Percentiles rank a stretch among this genome's conserved stretches.
These are phyloP conservation scores for Telopea speciosissima DNA, from an alignment of 177 flowering plant genomes.

Conservation along the genomic window DNA sequence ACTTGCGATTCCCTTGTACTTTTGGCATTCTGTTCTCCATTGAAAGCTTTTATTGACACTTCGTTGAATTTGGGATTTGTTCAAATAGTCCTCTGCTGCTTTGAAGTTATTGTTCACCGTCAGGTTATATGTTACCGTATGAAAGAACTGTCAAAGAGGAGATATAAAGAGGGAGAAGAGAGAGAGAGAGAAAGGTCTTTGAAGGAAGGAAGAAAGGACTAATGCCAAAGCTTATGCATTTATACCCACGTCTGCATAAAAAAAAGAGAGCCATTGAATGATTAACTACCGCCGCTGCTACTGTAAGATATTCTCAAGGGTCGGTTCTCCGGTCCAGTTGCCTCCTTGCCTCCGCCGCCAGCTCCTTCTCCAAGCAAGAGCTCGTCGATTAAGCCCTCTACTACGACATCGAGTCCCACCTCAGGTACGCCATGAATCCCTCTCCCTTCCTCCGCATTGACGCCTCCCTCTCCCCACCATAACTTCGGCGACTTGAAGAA, in stretches of 20 bases:
- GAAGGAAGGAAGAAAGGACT: constrained; percentile 27
- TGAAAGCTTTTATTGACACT: constrained; percentile 34
- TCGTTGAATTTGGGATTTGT: constrained; percentile 32
- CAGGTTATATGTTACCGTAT: constrained; percentile 3
- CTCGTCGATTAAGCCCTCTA: too few species aligned
- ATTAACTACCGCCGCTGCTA: too few species aligned
- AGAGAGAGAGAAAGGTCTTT: constrained; percentile 12
- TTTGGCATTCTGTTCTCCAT: constrained; percentile 43
- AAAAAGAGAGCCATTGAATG: too few species aligned
- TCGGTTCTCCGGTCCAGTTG: too few species aligned
- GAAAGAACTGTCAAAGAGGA: not conserved
- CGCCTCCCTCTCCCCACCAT: too few species aligned
- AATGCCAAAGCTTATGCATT: constrained; percentile 54
- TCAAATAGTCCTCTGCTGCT: constrained; percentile 24
- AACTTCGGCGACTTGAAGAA: too few species aligned
- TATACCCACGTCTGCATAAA: constrained; percentile 92
- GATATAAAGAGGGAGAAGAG: constrained; percentile 1
- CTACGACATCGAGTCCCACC: too few species aligned
- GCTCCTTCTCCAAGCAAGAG: too few species aligned
- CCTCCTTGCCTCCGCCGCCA: too few species aligned
- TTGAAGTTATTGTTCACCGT: constrained; percentile 13
- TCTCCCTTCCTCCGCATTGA: too few species aligned
- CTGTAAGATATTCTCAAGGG: too few species aligned
- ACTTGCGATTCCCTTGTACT: constrained; percentile 58
- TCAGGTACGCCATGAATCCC: too few species aligned